phyloP scores from a whole-genome alignment of 306 rosid species.

The Dryas alaskensis region DNA sequence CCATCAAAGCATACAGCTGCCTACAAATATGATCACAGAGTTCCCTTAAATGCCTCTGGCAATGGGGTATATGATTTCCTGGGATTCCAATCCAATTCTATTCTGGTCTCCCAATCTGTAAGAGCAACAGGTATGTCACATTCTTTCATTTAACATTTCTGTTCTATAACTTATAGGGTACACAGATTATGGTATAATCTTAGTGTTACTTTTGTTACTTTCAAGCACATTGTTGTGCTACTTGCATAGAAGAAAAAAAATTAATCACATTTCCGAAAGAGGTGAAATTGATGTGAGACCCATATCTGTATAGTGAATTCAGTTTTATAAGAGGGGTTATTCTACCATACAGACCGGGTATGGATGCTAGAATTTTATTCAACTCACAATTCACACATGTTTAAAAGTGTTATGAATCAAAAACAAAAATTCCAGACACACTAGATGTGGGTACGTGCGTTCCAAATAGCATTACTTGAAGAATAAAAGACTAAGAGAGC shows the following conservation, averaged over 20 bases:
- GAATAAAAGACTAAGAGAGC: neutral
- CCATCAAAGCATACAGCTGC: slow-evolving; percentile 57
- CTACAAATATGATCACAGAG: slow-evolving; percentile 65
- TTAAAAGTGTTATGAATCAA: too few relatives aligned
- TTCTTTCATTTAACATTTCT: neutral
- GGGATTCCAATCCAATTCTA: slow-evolving; percentile 60
- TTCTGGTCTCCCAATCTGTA: slow-evolving; percentile 42
- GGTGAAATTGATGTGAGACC: too few relatives aligned
- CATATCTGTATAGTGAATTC: too few relatives aligned
- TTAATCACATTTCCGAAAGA: neutral
- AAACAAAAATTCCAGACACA: too few relatives aligned
- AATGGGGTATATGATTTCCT: slow-evolving; percentile 56
- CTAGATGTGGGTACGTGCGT: too few relatives aligned
- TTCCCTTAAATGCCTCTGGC: slow-evolving; percentile 45
- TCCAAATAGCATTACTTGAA: too few relatives aligned
- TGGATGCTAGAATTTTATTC: too few relatives aligned
- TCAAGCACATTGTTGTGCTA: neutral
- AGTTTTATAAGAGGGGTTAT: too few relatives aligned
- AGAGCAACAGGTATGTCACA: slow-evolving; percentile 48
- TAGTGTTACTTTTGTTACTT: too few relatives aligned
- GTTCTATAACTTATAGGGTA: neutral
- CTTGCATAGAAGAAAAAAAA: neutral
- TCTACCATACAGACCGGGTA: too few relatives aligned
- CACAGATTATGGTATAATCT: too few relatives aligned
- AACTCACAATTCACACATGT: too few relatives aligned